phyloP scores from a whole-genome alignment of 169 alveolate genomes.

The Plasmodium vinckei region DNA sequence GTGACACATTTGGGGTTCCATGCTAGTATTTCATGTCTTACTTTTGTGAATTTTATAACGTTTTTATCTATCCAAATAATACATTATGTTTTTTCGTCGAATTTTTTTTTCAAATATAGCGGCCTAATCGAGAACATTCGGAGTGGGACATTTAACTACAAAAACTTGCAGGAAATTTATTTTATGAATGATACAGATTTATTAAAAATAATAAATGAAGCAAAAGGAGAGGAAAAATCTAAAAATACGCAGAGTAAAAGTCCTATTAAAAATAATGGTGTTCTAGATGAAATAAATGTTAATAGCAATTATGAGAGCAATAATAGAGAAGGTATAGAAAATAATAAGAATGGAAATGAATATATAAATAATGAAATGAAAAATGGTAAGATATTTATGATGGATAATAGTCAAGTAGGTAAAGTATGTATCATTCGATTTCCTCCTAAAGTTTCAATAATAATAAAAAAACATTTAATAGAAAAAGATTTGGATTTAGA shows the following conservation, averaged over 20 bases:
- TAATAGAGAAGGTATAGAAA: not conserved
- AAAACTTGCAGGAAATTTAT: constrained; percentile 37
- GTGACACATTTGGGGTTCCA: no score
- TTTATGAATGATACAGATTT: constrained; percentile 59
- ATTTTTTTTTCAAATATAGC: not conserved
- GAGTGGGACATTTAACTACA: constrained; percentile 45
- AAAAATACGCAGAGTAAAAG: not conserved
- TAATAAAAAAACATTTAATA: constrained; percentile 51
- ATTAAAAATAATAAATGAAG: constrained; percentile 17
- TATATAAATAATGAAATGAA: not conserved
- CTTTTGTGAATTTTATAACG: no score
- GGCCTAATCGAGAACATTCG: constrained; percentile 38
- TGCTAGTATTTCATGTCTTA: no score
- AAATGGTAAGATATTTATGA: constrained; percentile 18
- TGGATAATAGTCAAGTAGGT: constrained; percentile 33
- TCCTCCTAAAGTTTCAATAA: constrained; percentile 70
- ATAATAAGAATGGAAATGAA: not conserved
- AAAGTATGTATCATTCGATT: constrained; percentile 77
- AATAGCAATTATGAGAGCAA: not conserved
- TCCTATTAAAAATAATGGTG: not conserved
- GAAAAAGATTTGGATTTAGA: constrained; percentile 70
- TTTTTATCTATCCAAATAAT: not conserved
- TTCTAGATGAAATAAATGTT: not conserved
- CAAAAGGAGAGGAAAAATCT: constrained; percentile 8
- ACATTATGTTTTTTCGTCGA: no score